Conservation (phyloP, 129 eudicot genomes). For the Flaveria linearis region DNA sequence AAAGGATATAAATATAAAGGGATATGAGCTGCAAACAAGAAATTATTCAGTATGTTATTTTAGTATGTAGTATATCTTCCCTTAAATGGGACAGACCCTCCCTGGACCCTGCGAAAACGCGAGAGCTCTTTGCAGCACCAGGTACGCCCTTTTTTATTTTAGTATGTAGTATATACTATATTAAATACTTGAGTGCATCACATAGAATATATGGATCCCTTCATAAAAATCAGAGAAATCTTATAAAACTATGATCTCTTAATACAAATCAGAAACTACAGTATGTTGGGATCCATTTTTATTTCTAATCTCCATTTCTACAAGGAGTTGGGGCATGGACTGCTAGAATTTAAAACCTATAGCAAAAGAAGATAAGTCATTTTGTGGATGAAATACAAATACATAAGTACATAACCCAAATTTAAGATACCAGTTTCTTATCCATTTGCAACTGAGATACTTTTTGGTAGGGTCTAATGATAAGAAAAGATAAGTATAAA, state of each 20-base stretch:
- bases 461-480: background rate
- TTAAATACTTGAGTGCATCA: background rate
- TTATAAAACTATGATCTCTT: background rate
- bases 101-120: too few species aligned
- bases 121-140: too few species aligned
- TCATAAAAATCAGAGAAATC: background rate
- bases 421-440: background rate
- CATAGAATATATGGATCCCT: background rate
- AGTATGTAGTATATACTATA: slow-evolving; percentile 9
- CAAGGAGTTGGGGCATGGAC: background rate
- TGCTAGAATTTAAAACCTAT: background rate
- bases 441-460: background rate
- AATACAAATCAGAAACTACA: background rate
- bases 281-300: slow-evolving; percentile 1
- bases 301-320: background rate
- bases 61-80: slow-evolving; percentile 9
- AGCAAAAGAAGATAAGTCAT: background rate
- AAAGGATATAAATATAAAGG: slow-evolving; percentile 20
- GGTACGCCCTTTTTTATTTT: too few species aligned
- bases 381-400: slow-evolving; percentile 15
- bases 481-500: background rate
- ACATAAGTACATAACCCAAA: background rate
- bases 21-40: slow-evolving; percentile 17
- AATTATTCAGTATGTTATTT: background rate
- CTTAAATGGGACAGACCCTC: too few species aligned